Base-by-base conservation (phyloP, 495 filamentous ascomycete genomes). In the Penicillium goetzii region DNA sequence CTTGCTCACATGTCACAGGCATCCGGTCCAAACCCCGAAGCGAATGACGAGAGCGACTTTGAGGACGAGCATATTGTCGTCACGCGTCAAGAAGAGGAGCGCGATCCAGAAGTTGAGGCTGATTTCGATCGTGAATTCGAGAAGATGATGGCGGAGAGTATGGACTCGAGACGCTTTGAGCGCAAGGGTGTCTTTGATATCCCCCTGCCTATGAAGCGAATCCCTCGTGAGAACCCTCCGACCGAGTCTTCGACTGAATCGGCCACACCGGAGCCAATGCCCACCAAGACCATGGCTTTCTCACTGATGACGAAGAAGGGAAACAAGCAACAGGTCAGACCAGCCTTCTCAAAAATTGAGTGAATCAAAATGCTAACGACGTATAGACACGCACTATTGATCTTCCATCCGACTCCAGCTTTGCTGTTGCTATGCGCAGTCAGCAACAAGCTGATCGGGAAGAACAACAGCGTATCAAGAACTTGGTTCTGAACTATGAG, bases 71-170 rank as follows among this genome's bases (percentile, higher is more conserved):
- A 92, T 10, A 96, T 97, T 58, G 82, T 97, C 38, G 93, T 99
- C 43, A 94, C 92, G 14, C 86, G 92, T 45, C 87, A 92, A 69
- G 90, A 96, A 69, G 91, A 97, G 74, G 88, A 96, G 70, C 84
- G 93, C 45, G 93, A 99, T 63, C 96, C 95, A 0, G 92, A 97
- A 77, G 90, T 87, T 47, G 95, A 98, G 64, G 95, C 94, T 7
- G 96, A 99, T 40, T 99, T 99, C 69, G 96, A 98, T 68, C 92
- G 95, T 68, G 95, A 98, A 78, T 92, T 96, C 74, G 93, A 96
- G 19, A 98, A 97, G 76, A 91, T 99, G 88, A 97, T 98, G 96
- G 84, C 93, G 63, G 95, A 99, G 70, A 97, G 93, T 79, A 78
- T 96, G 73, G 96, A 98, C 40, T 92, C 92, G 9, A 84, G 96